Percentiles rank a stretch among this genome's conserved stretches.
These are phyloP conservation scores for Pichia cactophila DNA, from an alignment of 1,139 yeast genomes.

Conservation along the genomic window DNA sequence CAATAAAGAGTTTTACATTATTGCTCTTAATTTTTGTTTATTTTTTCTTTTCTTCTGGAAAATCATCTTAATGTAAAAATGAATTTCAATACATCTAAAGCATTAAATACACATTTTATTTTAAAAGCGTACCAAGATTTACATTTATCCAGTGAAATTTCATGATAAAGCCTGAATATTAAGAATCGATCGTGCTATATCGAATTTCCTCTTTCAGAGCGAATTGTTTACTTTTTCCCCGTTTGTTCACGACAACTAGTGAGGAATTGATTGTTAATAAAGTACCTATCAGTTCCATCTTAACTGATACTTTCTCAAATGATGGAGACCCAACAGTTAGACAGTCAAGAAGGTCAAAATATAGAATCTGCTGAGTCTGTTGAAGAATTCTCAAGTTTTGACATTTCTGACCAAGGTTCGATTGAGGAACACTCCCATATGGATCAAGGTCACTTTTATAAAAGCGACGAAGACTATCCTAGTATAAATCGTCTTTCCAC, in stretches of 20 bases:
- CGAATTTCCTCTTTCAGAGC: not conserved
- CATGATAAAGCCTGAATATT: not conserved
- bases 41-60: no score
- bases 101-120: no score
- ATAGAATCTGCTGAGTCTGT: slow-evolving; percentile 1
- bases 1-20: no score
- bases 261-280: not conserved
- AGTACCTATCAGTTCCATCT: no score
- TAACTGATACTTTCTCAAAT: no score
- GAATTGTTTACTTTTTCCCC: not conserved
- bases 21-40: no score
- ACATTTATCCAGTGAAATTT: no score
- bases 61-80: no score
- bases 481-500: not conserved
- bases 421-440: not conserved
- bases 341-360: not conserved
- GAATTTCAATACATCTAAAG: no score
- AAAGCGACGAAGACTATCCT: not conserved
- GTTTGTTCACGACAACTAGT: not conserved
- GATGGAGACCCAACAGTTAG: not conserved
- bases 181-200: not conserved
- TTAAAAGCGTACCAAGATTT: no score
- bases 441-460: not conserved
- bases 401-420: slow-evolving; percentile 11
- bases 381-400: slow-evolving; percentile 18